phyloP scores from a whole-genome alignment of 208 protist species.

The Borovskyia barvae region DNA sequence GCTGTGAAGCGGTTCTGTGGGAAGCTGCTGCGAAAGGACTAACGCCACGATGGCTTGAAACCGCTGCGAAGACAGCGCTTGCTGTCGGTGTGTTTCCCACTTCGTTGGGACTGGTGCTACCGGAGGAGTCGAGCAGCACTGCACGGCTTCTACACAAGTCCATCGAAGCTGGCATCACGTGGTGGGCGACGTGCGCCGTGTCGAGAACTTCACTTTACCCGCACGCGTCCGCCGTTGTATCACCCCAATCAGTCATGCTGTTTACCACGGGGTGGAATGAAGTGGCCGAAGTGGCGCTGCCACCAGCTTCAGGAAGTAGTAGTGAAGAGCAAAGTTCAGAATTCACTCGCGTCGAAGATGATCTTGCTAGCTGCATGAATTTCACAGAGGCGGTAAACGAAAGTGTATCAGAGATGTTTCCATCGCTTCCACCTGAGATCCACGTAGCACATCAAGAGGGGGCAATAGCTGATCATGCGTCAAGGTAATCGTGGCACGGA shows the following conservation, averaged over 20 bases:
- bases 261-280: slow-evolving; percentile 50
- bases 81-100: slow-evolving; percentile 52
- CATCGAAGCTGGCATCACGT: slow-evolving; percentile 40
- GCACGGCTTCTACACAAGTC: slow-evolving; percentile 41
- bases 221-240: slow-evolving; percentile 18
- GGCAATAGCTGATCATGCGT: no score
- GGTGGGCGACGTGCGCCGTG: slow-evolving; percentile 40
- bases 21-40: slow-evolving; percentile 60
- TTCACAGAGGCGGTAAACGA: no score
- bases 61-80: slow-evolving; percentile 62
- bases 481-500: no score
- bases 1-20: slow-evolving; percentile 46
- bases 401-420: no score
- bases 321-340: no score
- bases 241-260: slow-evolving; percentile 27
- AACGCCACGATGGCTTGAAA: slow-evolving; percentile 78
- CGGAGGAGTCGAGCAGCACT: slow-evolving; percentile 17
- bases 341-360: no score
- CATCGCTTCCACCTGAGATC: no score
- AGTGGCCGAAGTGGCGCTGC: neutral
- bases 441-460: no score
- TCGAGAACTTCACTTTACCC: slow-evolving; percentile 25
- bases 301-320: no score
- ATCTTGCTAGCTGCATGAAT: no score
- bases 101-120: slow-evolving; percentile 48